Percentiles rank a stretch among this genome's conserved stretches.
Evolutionary conservation across 257 asterid genomes (phyloP).

Genomic region (Solanum infundibuliforme): DNA sequence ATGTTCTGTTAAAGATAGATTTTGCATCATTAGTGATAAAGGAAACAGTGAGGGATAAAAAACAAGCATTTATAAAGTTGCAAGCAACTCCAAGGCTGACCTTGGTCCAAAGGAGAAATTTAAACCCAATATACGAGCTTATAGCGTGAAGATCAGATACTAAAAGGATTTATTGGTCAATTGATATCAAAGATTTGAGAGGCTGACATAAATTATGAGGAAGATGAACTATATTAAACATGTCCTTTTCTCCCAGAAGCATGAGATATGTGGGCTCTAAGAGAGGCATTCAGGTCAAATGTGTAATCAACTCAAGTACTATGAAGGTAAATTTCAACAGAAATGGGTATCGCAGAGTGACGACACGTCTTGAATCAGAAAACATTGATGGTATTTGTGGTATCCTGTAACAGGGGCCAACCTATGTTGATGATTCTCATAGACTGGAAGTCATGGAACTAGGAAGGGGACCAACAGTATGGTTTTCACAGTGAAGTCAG

Average conservation of each 20-base stretch:
- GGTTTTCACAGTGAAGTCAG: background rate
- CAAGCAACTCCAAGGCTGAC: background rate
- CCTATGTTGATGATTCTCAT: background rate
- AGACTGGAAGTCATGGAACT: background rate
- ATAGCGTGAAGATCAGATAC: background rate
- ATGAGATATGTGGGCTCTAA: background rate
- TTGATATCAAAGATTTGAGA: background rate
- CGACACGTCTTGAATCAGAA: background rate
- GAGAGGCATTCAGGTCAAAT: background rate
- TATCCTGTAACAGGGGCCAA: background rate
- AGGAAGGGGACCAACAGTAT: background rate
- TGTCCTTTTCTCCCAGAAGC: background rate
- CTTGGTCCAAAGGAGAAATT: background rate
- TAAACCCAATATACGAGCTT: background rate
- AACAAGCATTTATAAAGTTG: background rate
- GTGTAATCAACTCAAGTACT: background rate
- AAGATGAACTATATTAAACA: background rate
- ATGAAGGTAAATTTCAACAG: background rate
- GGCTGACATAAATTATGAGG: background rate
- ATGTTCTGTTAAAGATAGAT: constrained; percentile 42
- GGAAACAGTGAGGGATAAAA: background rate
- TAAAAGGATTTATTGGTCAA: background rate
- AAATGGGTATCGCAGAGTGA: background rate
- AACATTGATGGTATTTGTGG: background rate
- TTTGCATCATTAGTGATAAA: background rate